phyloP scores from a whole-genome alignment of 768 basidiomycete genomes.

The Steccherinum ochraceum region DNA sequence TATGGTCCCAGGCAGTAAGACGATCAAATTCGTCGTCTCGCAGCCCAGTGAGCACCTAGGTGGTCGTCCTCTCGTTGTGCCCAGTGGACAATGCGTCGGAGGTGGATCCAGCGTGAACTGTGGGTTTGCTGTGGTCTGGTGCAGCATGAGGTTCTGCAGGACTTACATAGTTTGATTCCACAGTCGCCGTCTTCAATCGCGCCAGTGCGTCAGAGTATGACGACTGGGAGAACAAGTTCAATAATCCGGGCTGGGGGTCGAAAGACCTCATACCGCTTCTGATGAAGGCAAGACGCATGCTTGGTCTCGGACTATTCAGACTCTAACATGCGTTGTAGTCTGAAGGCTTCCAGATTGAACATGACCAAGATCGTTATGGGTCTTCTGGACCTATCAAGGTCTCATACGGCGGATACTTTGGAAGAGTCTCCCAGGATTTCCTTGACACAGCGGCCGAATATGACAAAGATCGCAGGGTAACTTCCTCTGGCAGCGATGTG shows the following conservation, averaged over 20 bases:
- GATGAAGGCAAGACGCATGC: conserved; percentile 32
- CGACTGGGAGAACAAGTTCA: conserved; percentile 43
- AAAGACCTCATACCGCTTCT: conserved; percentile 47
- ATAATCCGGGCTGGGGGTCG: conserved; percentile 54
- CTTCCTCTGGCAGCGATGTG: conserved; percentile 45
- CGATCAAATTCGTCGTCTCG: conserved; percentile 35
- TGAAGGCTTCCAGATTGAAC: conserved; percentile 28
- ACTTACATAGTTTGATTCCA: background rate
- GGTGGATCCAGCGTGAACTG: conserved; percentile 62
- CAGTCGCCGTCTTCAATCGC: conserved; percentile 37
- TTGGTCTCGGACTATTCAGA: background rate
- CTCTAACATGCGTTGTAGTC: conserved; percentile 8
- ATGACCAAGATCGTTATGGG: conserved; percentile 26
- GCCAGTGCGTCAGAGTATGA: conserved; percentile 57
- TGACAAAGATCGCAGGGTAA: conserved; percentile 37
- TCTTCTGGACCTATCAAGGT: conserved; percentile 28
- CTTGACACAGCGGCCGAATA: conserved; percentile 38
- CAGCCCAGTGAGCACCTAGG: conserved; percentile 36
- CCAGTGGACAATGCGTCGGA: conserved; percentile 46
- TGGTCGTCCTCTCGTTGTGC: conserved; percentile 39
- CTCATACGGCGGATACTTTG: conserved; percentile 33
- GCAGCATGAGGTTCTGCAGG: too few relatives aligned
- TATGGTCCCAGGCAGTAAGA: conserved; percentile 30
- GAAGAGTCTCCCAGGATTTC: conserved; percentile 39
- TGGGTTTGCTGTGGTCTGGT: conserved; percentile 16